Conservation (phyloP, 768 basidiomycete species). For the Fomitopsis pulvina region DNA sequence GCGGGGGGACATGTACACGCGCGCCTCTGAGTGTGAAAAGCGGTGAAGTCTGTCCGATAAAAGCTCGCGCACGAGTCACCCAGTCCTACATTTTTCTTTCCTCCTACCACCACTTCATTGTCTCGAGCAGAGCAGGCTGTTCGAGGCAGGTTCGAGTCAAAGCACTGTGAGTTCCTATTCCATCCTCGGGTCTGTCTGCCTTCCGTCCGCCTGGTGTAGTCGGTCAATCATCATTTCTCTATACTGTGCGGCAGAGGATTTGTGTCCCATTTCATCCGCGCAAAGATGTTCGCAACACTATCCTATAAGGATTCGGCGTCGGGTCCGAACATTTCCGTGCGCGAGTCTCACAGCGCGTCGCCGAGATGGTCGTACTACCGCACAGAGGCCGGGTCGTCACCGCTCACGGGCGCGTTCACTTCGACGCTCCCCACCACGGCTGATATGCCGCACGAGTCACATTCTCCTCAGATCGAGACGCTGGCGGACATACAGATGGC, state of each 20-base stretch:
- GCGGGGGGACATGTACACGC: not conserved
- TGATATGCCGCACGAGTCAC: constrained; percentile 7
- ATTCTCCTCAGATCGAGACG: constrained; percentile 6
- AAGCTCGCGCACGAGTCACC: constrained; percentile 20
- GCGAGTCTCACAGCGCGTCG: constrained; percentile 4
- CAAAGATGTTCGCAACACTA: constrained; percentile 3
- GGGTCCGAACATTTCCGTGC: constrained; percentile 2
- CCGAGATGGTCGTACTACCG: constrained; percentile 12
- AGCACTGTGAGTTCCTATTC: constrained; percentile 10
- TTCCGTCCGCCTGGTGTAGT: constrained; percentile 12
- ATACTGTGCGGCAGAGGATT: not conserved
- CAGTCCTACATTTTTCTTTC: constrained; percentile 10
- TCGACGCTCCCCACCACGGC: constrained; percentile 4
- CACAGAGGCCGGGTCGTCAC: not conserved
- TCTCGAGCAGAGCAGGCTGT: constrained; percentile 17
- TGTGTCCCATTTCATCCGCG: not conserved
- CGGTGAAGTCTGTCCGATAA: constrained; percentile 16
- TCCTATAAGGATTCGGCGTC: constrained; percentile 8
- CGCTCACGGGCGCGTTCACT: constrained; percentile 1
- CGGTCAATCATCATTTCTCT: constrained; percentile 14
- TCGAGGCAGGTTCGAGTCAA: constrained; percentile 12
- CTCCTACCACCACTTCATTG: constrained; percentile 14
- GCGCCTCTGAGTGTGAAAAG: constrained; percentile 27
- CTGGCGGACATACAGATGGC: constrained; percentile 16
- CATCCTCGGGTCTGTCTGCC: constrained; percentile 11